Evolutionary conservation across 75 land plant species (phyloP).

Genomic region (Azolla pinnata): DNA sequence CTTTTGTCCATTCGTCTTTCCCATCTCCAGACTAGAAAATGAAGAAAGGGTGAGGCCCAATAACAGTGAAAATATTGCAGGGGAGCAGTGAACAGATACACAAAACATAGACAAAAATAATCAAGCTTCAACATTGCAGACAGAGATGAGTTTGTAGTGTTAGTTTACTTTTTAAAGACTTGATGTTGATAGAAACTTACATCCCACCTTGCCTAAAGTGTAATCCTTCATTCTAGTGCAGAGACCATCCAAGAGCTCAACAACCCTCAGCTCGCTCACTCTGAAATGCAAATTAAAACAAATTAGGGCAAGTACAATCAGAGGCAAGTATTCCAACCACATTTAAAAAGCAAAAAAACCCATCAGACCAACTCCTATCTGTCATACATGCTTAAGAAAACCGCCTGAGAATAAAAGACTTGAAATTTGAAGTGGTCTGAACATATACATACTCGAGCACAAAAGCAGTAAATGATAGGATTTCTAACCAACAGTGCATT

Average conservation of each 20-base stretch:
- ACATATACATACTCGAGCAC: no score
- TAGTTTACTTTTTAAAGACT: not conserved
- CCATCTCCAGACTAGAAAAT: not conserved
- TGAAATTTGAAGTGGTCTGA: no score
- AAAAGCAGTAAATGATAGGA: no score
- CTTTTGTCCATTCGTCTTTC: not conserved
- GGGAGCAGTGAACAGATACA: not conserved
- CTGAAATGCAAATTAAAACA: conserved; percentile 24
- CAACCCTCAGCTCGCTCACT: conserved; percentile 85
- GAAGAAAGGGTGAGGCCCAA: not conserved
- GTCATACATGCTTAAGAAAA: no score
- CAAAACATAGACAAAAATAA: conserved; percentile 2
- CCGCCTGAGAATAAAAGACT: no score
- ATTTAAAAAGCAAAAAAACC: no score
- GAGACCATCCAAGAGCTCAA: conserved; percentile 86
- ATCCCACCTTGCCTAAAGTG: conserved; percentile 53
- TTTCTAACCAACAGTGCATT: no score
- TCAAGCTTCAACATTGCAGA: not conserved
- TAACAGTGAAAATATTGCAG: not conserved
- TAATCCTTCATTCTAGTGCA: conserved; percentile 93
- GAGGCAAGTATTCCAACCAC: no score
- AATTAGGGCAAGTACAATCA: not conserved
- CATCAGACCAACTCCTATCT: no score
- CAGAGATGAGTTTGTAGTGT: not conserved
- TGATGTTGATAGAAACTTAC: not conserved